Conservation (phyloP, 2,329 filamentous ascomycete genomes). For the Trichoderma sp. region DNA sequence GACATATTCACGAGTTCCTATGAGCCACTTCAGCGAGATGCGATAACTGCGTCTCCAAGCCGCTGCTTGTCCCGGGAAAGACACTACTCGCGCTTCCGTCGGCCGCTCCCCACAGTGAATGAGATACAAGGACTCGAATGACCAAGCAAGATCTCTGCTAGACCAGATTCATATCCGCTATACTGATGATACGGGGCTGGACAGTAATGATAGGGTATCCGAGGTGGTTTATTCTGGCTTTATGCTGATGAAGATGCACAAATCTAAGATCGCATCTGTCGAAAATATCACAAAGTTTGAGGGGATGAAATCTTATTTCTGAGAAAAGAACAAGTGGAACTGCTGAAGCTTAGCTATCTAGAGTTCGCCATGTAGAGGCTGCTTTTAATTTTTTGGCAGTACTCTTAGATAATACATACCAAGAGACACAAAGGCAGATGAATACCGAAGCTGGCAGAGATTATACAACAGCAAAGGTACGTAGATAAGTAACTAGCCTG, state of each 20-base stretch:
- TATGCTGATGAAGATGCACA: not conserved
- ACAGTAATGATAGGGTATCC: too few species aligned
- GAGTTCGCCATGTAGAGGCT: not conserved
- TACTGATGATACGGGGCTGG: not conserved
- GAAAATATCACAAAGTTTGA: too few species aligned
- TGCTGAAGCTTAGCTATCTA: not conserved
- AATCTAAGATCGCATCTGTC: rapidly evolving
- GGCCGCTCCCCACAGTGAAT: not conserved
- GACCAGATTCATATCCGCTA: not conserved
- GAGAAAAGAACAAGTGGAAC: not conserved
- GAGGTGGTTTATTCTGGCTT: not conserved
- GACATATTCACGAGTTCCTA: not conserved
- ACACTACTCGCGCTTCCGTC: not conserved
- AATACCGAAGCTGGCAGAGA: not conserved
- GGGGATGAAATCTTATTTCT: not conserved
- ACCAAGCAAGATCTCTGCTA: not conserved
- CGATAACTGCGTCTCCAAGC: not conserved
- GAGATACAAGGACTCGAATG: not conserved
- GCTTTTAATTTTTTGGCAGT: not conserved
- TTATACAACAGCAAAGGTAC: not conserved
- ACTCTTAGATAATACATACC: not conserved
- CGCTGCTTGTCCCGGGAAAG: not conserved
- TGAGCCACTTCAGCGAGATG: not conserved
- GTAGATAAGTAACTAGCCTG: not conserved
- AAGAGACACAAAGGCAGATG: not conserved